Evolutionary conservation across 331 rosid genomes (phyloP), one percentile per base, ranked within the genome.

Genomic region (Cydonia oblonga): DNA sequence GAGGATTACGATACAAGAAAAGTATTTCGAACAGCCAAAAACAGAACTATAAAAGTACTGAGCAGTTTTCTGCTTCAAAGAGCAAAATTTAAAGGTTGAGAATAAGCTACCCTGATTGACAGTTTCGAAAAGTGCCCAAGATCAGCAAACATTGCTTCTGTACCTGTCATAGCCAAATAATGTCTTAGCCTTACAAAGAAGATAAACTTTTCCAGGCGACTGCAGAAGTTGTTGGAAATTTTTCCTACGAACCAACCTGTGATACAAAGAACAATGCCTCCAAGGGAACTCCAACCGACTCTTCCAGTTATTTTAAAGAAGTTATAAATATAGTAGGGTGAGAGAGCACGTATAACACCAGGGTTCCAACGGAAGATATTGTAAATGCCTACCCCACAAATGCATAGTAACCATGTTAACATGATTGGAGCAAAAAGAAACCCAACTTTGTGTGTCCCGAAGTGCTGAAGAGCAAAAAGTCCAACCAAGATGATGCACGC

Each of bases 121-220:
- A 81, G 82, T 52, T 78, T 63, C 12, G 85, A 81, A 69, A 81
- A 81, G 35, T 81, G 85, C 40, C 85, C 85, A 70, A 81, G 76
- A 64, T 81, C 70, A 16, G 82, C 82, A 70, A 73, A 81, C 85
- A 81, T 81, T 32, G 85, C 74, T 76, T 81, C 85, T 24, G 75
- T 67, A 49, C 82, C 85, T 81, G 72, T 38, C 42, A 72, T 19
- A 24, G 30, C 28, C 64, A 68, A 61, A 73, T 2, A 20, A 22
- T 19, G 32, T 60, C 4, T 46, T 51, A 64, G 70, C 33, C 32
- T 46, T 9, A 14, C 10, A 29, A 19, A 38, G 14, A 12, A 40
- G 15, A 12, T 11, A 12, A 40, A 40, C 2, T 40, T 12, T 40
- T 11, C 49, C 16, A 40, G 19, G 63, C 18, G 16, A 23, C 63